Percentiles rank a stretch among this genome's conserved stretches.
These are phyloP conservation scores for Mariannaea elegans DNA, from an alignment of 2,329 filamentous ascomycete species.

Conservation along the genomic window DNA sequence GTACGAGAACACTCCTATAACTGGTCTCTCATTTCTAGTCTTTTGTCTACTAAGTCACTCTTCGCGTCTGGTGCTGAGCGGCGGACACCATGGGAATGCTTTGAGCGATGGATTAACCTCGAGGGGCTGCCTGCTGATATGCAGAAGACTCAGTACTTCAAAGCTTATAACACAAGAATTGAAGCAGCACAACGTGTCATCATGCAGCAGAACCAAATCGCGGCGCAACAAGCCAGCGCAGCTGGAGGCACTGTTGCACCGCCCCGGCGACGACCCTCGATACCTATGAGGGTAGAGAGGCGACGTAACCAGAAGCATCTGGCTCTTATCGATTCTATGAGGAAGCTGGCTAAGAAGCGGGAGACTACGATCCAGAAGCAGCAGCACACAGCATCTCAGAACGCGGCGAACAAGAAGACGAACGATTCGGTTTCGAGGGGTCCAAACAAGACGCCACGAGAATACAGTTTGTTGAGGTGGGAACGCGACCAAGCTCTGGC, in stretches of 20 bases:
- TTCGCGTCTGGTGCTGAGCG: constrained; percentile 89
- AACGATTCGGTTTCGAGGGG: constrained; percentile 68
- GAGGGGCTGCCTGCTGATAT: constrained; percentile 93
- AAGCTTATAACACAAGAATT: constrained; percentile 70
- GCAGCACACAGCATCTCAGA: constrained; percentile 80
- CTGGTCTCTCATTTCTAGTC: constrained; percentile 91
- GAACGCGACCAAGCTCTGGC: constrained; percentile 80
- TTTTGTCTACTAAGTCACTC: constrained; percentile 76
- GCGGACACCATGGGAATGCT: constrained; percentile 97
- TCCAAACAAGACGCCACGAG: constrained; percentile 79
- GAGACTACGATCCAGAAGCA: constrained; percentile 88
- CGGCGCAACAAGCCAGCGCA: constrained; percentile 59
- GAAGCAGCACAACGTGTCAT: constrained; percentile 67
- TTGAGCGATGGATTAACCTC: constrained; percentile 93
- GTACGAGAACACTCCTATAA: constrained; percentile 97
- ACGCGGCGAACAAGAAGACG: constrained; percentile 83
- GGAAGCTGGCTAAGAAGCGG: constrained; percentile 93
- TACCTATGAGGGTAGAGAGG: constrained; percentile 85
- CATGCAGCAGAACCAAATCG: constrained; percentile 61
- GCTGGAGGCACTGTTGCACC: constrained; percentile 44
- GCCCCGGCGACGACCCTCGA: constrained; percentile 74
- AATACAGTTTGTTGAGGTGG: constrained; percentile 89
- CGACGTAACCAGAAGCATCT: constrained; percentile 87
- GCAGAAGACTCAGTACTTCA: constrained; percentile 95
- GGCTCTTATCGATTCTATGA: constrained; percentile 91